Evolutionary conservation across 257 asterid genomes (phyloP).

Genomic region (Gardenia jasminoides): DNA sequence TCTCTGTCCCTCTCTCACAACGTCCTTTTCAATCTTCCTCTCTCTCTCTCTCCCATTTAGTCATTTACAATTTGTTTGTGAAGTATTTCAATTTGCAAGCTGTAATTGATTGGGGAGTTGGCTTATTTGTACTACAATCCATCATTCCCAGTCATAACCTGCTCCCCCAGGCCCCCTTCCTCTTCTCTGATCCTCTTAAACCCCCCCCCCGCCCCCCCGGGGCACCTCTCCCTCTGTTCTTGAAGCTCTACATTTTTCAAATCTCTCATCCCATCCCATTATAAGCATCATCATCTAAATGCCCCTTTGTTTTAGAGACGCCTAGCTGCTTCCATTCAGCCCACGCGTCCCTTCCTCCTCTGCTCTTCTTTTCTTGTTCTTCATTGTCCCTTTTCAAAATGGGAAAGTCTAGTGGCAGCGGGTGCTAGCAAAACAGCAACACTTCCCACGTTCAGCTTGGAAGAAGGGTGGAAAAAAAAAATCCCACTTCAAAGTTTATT

Average conservation of each 20-base stretch:
- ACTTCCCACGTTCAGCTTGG: neutral
- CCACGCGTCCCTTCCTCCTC: conserved; percentile 14
- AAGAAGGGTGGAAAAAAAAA: neutral
- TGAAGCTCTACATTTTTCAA: conserved; percentile 8
- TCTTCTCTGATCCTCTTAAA: too few species aligned
- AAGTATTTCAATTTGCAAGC: conserved; percentile 15
- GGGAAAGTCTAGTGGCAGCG: conserved; percentile 7
- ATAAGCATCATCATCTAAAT: conserved; percentile 22
- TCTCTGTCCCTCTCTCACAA: conserved; percentile 11
- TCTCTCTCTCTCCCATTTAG: neutral
- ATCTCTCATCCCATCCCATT: conserved; percentile 17
- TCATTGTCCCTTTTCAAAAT: conserved; percentile 1
- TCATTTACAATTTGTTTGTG: neutral
- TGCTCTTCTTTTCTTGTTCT: neutral
- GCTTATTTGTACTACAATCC: conserved; percentile 23
- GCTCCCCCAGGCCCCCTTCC: too few species aligned
- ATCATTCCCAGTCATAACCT: conserved; percentile 14
- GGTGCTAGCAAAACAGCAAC: neutral
- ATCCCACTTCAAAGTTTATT: neutral
- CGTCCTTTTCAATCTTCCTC: conserved; percentile 12
- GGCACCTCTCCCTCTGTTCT: neutral
- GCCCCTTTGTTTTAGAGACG: conserved; percentile 15
- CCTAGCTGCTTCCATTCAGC: conserved; percentile 15
- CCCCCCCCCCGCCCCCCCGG: neutral
- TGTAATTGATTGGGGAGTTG: conserved; percentile 16